A percentile compares a stretch with the other conserved stretches of the same genome.
Evolutionary conservation across 2,329 filamentous ascomycete species (phyloP).

Genomic region (Lachnum nothofagi): DNA sequence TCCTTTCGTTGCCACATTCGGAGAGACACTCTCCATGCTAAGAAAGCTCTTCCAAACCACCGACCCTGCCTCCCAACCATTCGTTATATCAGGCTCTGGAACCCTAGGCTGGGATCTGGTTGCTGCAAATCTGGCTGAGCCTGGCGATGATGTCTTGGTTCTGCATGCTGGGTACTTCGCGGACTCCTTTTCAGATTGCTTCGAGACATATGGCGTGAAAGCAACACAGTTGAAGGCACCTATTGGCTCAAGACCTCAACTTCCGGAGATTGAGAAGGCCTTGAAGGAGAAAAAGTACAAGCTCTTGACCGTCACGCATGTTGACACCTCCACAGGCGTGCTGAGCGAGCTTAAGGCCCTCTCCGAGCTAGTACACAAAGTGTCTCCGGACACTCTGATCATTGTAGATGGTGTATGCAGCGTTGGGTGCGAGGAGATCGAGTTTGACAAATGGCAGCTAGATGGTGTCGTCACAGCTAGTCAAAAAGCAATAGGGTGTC

Average conservation of each 20-base stretch:
- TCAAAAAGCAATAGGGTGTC: constrained; percentile 95
- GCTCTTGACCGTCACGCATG: constrained; percentile 88
- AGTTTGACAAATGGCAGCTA: constrained; percentile 90
- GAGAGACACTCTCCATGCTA: constrained; percentile 80
- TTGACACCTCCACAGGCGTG: constrained; percentile 95
- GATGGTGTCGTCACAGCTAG: constrained; percentile 91
- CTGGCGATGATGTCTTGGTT: constrained; percentile 84
- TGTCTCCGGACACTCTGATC: constrained; percentile 86
- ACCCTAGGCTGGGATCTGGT: constrained; percentile 97
- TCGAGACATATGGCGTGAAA: constrained; percentile 84
- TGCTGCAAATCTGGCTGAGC: constrained; percentile 85
- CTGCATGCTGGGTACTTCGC: constrained; percentile 97
- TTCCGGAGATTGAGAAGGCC: constrained; percentile 82
- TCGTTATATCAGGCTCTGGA: constrained; percentile 88
- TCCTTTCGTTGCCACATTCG: constrained; percentile 83
- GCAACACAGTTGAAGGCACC: constrained; percentile 85
- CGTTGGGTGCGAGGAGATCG: constrained; percentile 91
- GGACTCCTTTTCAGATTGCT: constrained; percentile 88
- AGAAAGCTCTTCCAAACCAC: constrained; percentile 92
- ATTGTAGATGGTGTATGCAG: constrained; percentile 96
- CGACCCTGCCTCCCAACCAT: constrained; percentile 76
- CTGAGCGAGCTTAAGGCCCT: constrained; percentile 84
- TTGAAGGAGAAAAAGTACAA: constrained; percentile 91
- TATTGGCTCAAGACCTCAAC: constrained; percentile 80
- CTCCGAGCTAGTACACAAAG: constrained; percentile 73